Evolutionary conservation across 2,329 filamentous ascomycete species (phyloP).

Genomic region (Claviceps digitariae): DNA sequence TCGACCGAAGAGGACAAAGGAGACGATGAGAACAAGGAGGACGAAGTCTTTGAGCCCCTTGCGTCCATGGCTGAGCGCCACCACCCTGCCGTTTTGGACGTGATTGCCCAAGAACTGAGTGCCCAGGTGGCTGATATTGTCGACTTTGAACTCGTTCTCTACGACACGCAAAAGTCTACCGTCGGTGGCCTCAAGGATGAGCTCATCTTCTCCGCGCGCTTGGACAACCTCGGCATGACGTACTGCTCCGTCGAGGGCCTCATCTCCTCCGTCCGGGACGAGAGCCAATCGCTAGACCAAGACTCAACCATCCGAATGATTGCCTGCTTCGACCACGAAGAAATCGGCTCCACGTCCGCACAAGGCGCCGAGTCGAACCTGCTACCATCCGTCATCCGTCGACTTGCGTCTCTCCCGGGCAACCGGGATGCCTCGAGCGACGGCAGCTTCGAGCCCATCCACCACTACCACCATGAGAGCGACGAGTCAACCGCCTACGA

Average conservation of each 20-base stretch:
- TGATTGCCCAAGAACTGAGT: conserved; percentile 69
- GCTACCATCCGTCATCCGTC: conserved; percentile 72
- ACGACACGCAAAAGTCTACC: conserved; percentile 83
- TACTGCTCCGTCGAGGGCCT: conserved; percentile 82
- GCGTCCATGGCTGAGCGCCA: conserved; percentile 70
- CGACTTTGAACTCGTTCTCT: conserved; percentile 95
- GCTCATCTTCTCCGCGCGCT: conserved; percentile 86
- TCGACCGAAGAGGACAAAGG: neutral
- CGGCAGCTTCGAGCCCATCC: conserved; percentile 40
- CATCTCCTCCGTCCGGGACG: conserved; percentile 56
- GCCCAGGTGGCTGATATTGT: conserved; percentile 59
- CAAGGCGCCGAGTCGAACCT: conserved; percentile 92
- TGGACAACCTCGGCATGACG: conserved; percentile 95
- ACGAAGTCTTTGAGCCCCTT: conserved; percentile 56
- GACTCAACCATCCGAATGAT: conserved; percentile 81
- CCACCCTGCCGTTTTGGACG: conserved; percentile 72
- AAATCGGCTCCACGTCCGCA: conserved; percentile 83
- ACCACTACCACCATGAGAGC: conserved; percentile 43
- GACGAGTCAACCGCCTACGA: conserved; percentile 75
- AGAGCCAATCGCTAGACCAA: conserved; percentile 50
- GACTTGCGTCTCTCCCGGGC: conserved; percentile 67
- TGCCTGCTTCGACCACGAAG: conserved; percentile 93
- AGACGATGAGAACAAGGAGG: conserved; percentile 17
- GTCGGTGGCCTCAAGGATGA: conserved; percentile 86
- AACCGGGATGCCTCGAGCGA: conserved; percentile 54